These are phyloP conservation scores for Eucalyptus urophylla DNA, from an alignment of 345 rosid genomes.

Conservation along the genomic window DNA sequence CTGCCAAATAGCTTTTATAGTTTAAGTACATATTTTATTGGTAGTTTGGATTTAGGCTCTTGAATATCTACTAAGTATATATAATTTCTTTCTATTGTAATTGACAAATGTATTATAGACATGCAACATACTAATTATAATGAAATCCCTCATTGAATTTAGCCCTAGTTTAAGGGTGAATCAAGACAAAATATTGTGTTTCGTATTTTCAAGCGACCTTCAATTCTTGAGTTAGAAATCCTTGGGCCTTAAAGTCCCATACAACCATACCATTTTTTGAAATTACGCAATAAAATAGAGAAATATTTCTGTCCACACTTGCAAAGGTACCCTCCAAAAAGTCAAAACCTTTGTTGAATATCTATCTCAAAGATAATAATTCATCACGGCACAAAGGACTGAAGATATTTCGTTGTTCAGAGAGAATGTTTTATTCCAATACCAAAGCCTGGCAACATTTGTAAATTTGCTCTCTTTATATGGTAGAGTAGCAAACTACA, in stretches of 20 bases:
- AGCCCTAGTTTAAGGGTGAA: background rate
- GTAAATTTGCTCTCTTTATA: background rate
- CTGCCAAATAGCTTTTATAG: background rate
- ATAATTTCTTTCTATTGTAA: too few relatives aligned
- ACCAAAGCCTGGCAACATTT: background rate
- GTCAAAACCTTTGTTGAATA: background rate
- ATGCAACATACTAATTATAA: too few relatives aligned
- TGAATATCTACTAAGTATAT: background rate
- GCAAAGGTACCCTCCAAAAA: background rate
- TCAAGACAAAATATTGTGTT: too few relatives aligned
- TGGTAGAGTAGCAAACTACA: background rate
- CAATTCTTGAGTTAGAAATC: background rate
- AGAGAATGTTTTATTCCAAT: background rate
- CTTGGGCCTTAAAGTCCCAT: background rate
- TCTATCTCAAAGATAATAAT: background rate
- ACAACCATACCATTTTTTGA: background rate
- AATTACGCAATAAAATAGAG: background rate
- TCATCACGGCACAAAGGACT: background rate
- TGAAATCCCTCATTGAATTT: background rate
- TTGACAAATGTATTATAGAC: background rate
- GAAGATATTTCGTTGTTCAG: background rate
- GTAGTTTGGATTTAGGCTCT: background rate
- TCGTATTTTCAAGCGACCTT: background rate
- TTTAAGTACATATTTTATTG: background rate
- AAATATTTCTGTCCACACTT: background rate